These are phyloP conservation scores for Yamadazyma conglobata DNA, from an alignment of 1,139 yeast species.

Conservation along the genomic window DNA sequence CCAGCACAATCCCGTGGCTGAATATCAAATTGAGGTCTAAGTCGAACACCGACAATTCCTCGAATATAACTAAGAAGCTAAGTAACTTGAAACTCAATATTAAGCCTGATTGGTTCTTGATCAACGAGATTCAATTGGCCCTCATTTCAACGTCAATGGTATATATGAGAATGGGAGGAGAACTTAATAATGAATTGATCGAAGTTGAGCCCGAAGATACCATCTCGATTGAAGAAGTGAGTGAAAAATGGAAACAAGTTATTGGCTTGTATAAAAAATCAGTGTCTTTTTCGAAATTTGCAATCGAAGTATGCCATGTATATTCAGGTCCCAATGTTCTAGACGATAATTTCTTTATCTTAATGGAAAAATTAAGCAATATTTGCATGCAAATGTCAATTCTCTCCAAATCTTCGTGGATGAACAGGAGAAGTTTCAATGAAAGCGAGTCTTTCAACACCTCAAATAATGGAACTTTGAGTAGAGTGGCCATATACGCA, in stretches of 20 bases:
- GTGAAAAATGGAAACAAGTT: slow-evolving; percentile 39
- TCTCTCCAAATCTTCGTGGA: slow-evolving; percentile 37
- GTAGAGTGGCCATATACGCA: slow-evolving; percentile 41
- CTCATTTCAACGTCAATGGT: slow-evolving; percentile 25
- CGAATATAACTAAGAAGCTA: slow-evolving; percentile 1
- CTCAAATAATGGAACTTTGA: slow-evolving; percentile 37
- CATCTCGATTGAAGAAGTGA: slow-evolving; percentile 10
- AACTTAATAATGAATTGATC: slow-evolving; percentile 34
- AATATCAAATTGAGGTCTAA: slow-evolving; percentile 5
- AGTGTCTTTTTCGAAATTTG: slow-evolving; percentile 27
- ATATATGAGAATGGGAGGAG: slow-evolving; percentile 35
- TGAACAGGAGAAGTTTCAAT: slow-evolving; percentile 30
- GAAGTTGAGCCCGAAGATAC: slow-evolving; percentile 19
- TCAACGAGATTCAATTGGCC: slow-evolving; percentile 28
- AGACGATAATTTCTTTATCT: slow-evolving; percentile 18
- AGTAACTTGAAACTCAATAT: slow-evolving; percentile 1
- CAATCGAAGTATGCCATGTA: slow-evolving; percentile 10
- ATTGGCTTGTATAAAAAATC: slow-evolving; percentile 30
- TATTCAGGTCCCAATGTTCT: slow-evolving; percentile 8
- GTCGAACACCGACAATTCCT: neutral
- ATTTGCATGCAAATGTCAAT: slow-evolving; percentile 41
- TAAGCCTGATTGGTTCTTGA: slow-evolving; percentile 25
- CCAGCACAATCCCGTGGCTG: slow-evolving; percentile 10
- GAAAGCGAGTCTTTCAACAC: slow-evolving; percentile 27
- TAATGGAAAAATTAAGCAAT: slow-evolving; percentile 27